Conservation (phyloP, 2,329 filamentous ascomycete species). For the Pseudogymnoascus sp. region DNA sequence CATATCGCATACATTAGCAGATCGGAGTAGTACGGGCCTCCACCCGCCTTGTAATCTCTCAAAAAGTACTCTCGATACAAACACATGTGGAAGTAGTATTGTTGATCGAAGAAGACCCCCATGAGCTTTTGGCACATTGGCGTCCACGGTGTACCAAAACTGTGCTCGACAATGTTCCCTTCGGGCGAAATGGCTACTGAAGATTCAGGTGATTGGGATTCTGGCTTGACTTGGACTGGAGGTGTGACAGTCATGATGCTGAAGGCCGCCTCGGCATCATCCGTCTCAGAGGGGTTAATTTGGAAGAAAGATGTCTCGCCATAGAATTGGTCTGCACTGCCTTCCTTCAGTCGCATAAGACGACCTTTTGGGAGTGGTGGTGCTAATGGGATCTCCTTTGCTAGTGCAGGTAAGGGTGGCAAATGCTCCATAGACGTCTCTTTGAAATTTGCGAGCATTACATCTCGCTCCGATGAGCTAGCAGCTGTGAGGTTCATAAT, state of each 20-base stretch:
- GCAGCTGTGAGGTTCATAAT: slow-evolving; percentile 40
- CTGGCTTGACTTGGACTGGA: slow-evolving; percentile 3
- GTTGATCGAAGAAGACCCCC: slow-evolving; percentile 43
- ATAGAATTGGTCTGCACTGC: slow-evolving; percentile 42
- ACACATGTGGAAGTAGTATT: slow-evolving; percentile 46
- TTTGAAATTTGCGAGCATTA: slow-evolving; percentile 38
- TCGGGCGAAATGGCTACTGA: slow-evolving; percentile 36
- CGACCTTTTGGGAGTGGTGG: slow-evolving; percentile 33
- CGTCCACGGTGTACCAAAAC: slow-evolving; percentile 9
- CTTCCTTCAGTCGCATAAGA: slow-evolving; percentile 34
- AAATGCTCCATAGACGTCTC: slow-evolving; percentile 19
- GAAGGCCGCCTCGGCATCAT: slow-evolving; percentile 8
- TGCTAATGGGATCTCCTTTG: slow-evolving; percentile 14
- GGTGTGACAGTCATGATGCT: slow-evolving; percentile 12
- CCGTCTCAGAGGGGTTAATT: slow-evolving; percentile 24
- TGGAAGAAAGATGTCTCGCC: slow-evolving; percentile 44
- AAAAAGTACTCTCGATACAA: slow-evolving; percentile 47
- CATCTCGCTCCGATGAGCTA: slow-evolving; percentile 35
- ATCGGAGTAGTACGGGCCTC: slow-evolving; percentile 45
- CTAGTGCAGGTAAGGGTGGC: slow-evolving; percentile 9
- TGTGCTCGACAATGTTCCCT: slow-evolving; percentile 29
- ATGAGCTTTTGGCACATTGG: slow-evolving; percentile 39
- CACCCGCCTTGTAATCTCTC: slow-evolving; percentile 42
- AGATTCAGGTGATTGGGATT: neutral
- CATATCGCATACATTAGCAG: slow-evolving; percentile 44